phyloP scores from a whole-genome alignment of 306 rosid genomes.

The Citrullus mucosospermus region DNA sequence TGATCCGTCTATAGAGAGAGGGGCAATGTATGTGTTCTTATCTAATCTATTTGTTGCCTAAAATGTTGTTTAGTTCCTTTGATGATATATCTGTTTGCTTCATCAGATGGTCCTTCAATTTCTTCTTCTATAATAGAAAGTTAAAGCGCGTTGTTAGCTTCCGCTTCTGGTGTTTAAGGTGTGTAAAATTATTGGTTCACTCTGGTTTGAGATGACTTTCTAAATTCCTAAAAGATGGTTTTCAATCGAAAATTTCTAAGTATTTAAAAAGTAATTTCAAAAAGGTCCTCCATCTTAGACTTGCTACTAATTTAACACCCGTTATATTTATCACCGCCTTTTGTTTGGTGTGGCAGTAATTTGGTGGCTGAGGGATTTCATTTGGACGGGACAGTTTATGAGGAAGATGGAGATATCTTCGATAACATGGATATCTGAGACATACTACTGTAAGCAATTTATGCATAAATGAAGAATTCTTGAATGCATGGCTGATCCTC shows the following conservation, averaged over 20 bases:
- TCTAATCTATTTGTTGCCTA: neutral
- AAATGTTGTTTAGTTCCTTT: neutral
- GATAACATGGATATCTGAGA: conserved; percentile 80
- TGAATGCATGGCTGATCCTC: neutral
- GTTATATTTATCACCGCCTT: neutral
- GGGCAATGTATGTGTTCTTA: conserved; percentile 53
- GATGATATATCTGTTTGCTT: conserved; percentile 8
- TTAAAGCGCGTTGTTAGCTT: conserved; percentile 75
- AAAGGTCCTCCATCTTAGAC: neutral
- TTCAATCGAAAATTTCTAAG: no score
- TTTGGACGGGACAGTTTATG: conserved; percentile 26
- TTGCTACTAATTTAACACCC: neutral
- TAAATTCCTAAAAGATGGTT: no score
- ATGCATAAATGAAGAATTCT: conserved; percentile 4
- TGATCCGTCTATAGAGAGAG: conserved; percentile 62
- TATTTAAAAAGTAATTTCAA: no score
- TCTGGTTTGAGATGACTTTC: neutral
- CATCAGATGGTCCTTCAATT: conserved; percentile 92
- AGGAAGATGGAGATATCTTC: conserved; percentile 71
- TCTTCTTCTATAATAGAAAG: conserved; percentile 84
- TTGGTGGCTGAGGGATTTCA: conserved; percentile 55
- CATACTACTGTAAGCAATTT: neutral
- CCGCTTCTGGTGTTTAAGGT: conserved; percentile 82
- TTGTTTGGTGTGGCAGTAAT: conserved; percentile 41
- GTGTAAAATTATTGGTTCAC: conserved; percentile 9